These are phyloP conservation scores for Penicillium lividum DNA, from an alignment of 495 filamentous ascomycete species.

Conservation along the genomic window DNA sequence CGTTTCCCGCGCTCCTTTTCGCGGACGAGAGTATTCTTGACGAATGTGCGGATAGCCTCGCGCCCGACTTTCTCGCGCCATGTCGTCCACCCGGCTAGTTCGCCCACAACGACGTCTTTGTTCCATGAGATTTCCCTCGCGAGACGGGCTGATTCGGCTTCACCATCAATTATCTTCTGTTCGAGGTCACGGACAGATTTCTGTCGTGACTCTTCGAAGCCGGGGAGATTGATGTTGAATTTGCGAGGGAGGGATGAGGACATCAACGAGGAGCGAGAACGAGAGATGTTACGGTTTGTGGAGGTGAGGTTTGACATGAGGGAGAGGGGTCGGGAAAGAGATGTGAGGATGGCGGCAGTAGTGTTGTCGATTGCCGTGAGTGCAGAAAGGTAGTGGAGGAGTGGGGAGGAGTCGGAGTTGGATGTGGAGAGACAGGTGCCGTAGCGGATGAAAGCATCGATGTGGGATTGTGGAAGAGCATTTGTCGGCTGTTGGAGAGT, in stretches of 20 bases:
- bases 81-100: conserved; percentile 92
- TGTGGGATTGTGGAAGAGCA: conserved; percentile 63
- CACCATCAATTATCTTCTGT: conserved; percentile 65
- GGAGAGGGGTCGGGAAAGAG: conserved; percentile 77
- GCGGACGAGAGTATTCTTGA: conserved; percentile 70
- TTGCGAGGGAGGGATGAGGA: conserved; percentile 50
- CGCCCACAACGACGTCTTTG: conserved; percentile 86
- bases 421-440: conserved; percentile 64
- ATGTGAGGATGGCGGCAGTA: conserved; percentile 73
- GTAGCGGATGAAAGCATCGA: conserved; percentile 72
- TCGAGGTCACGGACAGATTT: conserved; percentile 77
- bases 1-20: conserved; percentile 80
- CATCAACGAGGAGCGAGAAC: conserved; percentile 68
- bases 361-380: conserved; percentile 76
- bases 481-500: conserved; percentile 48
- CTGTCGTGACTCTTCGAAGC: conserved; percentile 83
- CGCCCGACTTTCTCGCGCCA: conserved; percentile 76
- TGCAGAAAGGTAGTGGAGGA: conserved; percentile 68
- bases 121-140: conserved; percentile 84
- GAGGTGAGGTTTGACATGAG: conserved; percentile 70
- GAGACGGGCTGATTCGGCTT: conserved; percentile 64
- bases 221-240: conserved; percentile 52
- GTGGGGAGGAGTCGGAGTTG: conserved; percentile 68
- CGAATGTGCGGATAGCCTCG: conserved; percentile 72
- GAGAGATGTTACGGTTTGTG: conserved; percentile 68